These are phyloP conservation scores for Vitis vinifera DNA, from an alignment of 164 flowering plant species.

Conservation along the genomic window ASM3070453v1 NC_081817.1:3305001-3305500, in stretches of 20 bases:
- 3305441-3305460: conserved; percentile 42
- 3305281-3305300: conserved; percentile 14
- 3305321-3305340: conserved; percentile 70
- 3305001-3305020: background rate
- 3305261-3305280: conserved; percentile 22
- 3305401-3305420: conserved; percentile 33
- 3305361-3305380: conserved; percentile 4
- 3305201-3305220: conserved; percentile 13
- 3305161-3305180: conserved; percentile 13
- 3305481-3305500: conserved; percentile 2
- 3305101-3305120: conserved; percentile 11
- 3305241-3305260: background rate
- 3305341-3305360: conserved; percentile 13
- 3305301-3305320: conserved; percentile 61
- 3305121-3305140: conserved; percentile 11
- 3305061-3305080: background rate
- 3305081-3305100: conserved; percentile 22
- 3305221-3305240: no score
- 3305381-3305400: conserved; percentile 16
- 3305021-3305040: background rate
- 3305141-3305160: background rate
- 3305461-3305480: conserved; percentile 17
- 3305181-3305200: conserved; percentile 27
- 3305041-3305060: background rate
- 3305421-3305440: conserved; percentile 74